Percentiles rank a stretch among this genome's conserved stretches.
Evolutionary conservation across 257 asterid species (phyloP).

Genomic region (Eucommia ulmoides): DNA sequence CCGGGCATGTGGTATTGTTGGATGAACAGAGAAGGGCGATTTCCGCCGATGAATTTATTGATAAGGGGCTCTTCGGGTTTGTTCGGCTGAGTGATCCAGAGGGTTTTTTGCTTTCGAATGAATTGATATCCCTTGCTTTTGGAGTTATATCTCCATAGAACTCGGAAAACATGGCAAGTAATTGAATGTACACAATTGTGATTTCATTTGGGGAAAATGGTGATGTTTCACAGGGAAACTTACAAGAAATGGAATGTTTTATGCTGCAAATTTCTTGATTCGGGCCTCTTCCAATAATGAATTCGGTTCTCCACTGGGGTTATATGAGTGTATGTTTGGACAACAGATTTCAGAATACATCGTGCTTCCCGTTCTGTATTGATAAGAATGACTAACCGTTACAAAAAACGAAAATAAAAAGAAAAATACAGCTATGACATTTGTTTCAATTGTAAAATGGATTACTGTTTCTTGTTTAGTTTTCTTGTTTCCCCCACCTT

Average conservation of each 20-base stretch:
- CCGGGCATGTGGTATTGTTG: constrained; percentile 55
- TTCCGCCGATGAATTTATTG: constrained; percentile 25
- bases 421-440: no score
- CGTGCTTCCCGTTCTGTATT: no score
- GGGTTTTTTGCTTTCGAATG: constrained; percentile 82
- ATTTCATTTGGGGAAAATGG: not conserved
- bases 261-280: no score
- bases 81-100: constrained; percentile 82
- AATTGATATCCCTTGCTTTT: constrained; percentile 81
- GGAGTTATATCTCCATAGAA: constrained; percentile 34
- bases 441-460: no score
- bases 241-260: not conserved
- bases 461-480: no score
- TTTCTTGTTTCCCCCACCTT: no score
- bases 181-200: not conserved
- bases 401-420: no score
- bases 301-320: not conserved
- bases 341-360: not conserved
- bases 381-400: no score
- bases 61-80: constrained; percentile 28
- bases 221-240: not conserved
- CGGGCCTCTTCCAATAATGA: not conserved
- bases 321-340: not conserved
- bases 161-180: not conserved
- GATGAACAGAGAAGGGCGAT: constrained; percentile 40